A percentile compares a stretch with the other conserved stretches of the same genome.
Conservation (phyloP, 768 basidiomycete genomes). For the Leucocoprinus leucothites region DNA sequence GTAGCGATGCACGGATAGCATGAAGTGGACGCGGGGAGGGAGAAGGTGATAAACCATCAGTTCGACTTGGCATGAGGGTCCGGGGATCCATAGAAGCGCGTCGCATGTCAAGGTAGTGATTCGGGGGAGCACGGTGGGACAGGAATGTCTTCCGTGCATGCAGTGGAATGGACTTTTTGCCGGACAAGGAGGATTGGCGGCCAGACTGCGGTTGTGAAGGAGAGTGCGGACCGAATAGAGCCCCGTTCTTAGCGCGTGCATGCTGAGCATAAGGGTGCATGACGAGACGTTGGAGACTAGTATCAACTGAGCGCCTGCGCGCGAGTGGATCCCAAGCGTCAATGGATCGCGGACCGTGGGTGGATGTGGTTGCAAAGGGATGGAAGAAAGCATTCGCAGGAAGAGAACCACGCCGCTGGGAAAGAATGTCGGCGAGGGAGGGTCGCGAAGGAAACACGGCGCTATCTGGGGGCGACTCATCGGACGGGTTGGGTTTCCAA, state of each 20-base stretch:
- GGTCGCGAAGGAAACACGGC: slow-evolving; percentile 27
- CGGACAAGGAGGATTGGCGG: slow-evolving; percentile 17
- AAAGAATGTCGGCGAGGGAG: slow-evolving; percentile 30
- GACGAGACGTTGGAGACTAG: slow-evolving; percentile 47
- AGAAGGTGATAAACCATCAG: slow-evolving; percentile 33
- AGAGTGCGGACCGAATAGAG: slow-evolving; percentile 35
- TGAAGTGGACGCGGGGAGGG: slow-evolving; percentile 43
- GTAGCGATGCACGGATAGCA: slow-evolving; percentile 42
- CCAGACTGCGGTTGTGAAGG: slow-evolving; percentile 20
- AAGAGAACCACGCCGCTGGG: slow-evolving; percentile 52
- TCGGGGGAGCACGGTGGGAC: slow-evolving; percentile 25
- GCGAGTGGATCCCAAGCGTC: slow-evolving; percentile 41
- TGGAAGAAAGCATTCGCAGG: slow-evolving; percentile 41
- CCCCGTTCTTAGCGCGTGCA: slow-evolving; percentile 51
- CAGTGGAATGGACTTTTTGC: slow-evolving; percentile 19
- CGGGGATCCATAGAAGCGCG: slow-evolving; percentile 41
- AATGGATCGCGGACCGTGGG: slow-evolving; percentile 34
- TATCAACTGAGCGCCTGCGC: slow-evolving; percentile 43
- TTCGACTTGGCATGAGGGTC: slow-evolving; percentile 30
- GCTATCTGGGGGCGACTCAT: slow-evolving; percentile 33
- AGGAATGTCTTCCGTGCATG: slow-evolving; percentile 10
- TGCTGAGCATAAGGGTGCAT: slow-evolving; percentile 46
- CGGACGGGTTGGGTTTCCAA: slow-evolving; percentile 29
- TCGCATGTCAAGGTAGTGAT: slow-evolving; percentile 36
- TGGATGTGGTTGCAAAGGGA: slow-evolving; percentile 21